Evolutionary conservation across 192 early-diverging fungal genomes (phyloP).

Genomic region (Bifiguratus adelaidae): DNA sequence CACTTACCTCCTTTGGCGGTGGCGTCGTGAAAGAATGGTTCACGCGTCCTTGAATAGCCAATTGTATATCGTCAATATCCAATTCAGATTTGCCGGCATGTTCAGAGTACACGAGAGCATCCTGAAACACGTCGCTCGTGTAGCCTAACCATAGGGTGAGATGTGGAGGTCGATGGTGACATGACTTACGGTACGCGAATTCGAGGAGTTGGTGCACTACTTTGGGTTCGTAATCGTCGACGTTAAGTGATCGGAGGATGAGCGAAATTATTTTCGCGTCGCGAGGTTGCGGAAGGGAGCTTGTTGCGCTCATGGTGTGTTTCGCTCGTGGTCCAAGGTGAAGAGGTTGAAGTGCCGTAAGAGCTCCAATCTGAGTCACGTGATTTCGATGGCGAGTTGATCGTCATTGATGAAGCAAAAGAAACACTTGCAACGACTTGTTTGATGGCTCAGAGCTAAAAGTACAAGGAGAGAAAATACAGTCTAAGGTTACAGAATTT

Average conservation of each 20-base stretch:
- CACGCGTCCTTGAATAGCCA: slow-evolving; percentile 88
- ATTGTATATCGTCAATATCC: slow-evolving; percentile 72
- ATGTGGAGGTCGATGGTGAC: neutral
- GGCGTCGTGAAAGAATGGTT: slow-evolving; percentile 85
- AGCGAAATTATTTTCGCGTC: slow-evolving; percentile 75
- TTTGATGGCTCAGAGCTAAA: too few relatives aligned
- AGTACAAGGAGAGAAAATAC: too few relatives aligned
- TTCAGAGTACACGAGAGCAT: slow-evolving; percentile 86
- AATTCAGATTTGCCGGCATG: slow-evolving; percentile 78
- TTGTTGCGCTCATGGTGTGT: too few relatives aligned
- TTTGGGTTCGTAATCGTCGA: slow-evolving; percentile 84
- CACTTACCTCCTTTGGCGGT: slow-evolving; percentile 74
- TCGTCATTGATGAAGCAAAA: too few relatives aligned
- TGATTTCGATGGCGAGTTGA: too few relatives aligned
- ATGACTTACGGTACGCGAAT: slow-evolving; percentile 71
- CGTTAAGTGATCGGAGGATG: slow-evolving; percentile 70
- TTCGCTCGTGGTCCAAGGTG: too few relatives aligned
- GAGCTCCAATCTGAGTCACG: too few relatives aligned
- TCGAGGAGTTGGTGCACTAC: slow-evolving; percentile 89
- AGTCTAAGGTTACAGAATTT: too few relatives aligned
- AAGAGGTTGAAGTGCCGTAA: too few relatives aligned
- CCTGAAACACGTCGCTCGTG: slow-evolving; percentile 82
- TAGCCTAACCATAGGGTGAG: slow-evolving; percentile 46
- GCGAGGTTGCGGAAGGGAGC: slow-evolving; percentile 8
- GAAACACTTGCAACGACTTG: too few relatives aligned